A percentile compares a stretch with the other conserved stretches of the same genome.
Conservation (phyloP, 2,329 filamentous ascomycete genomes). For the Westerdykella ornata region DNA sequence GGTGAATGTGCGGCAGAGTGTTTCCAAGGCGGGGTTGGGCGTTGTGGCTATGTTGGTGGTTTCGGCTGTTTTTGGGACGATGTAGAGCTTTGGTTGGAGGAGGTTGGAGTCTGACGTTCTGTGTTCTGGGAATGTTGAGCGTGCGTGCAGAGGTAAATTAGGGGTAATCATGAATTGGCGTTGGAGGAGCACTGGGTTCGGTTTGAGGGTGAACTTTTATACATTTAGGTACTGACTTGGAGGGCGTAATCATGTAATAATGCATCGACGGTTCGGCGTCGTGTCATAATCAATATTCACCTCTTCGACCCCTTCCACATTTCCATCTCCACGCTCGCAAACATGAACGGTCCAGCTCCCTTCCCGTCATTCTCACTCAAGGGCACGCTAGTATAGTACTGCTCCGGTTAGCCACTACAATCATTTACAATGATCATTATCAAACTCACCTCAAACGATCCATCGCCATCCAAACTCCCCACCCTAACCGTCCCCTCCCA, state of each 20-base stretch:
- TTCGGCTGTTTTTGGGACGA: constrained; percentile 21
- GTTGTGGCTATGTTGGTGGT: constrained; percentile 24
- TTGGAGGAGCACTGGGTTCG: background rate
- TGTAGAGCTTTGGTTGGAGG: constrained; percentile 10
- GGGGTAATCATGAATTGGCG: background rate
- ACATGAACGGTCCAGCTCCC: constrained; percentile 40
- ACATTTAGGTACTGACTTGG: background rate
- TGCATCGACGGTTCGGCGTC: background rate
- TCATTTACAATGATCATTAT: no score
- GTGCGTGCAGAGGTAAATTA: background rate
- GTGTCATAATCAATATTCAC: background rate
- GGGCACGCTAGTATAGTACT: constrained; percentile 37
- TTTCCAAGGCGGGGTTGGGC: constrained; percentile 26
- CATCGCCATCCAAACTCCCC: constrained; percentile 46
- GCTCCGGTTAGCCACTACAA: constrained; percentile 2
- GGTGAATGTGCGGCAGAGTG: constrained; percentile 10
- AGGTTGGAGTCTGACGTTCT: no score
- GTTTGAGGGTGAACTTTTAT: background rate
- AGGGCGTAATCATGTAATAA: background rate
- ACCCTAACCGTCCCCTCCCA: constrained; percentile 50
- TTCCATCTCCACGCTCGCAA: constrained; percentile 30
- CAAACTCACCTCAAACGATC: constrained; percentile 41
- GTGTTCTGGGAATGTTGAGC: background rate
- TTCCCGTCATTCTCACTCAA: constrained; percentile 36
- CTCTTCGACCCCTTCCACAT: constrained; percentile 7